Percentiles rank a stretch among this genome's conserved stretches.
phyloP scores from a whole-genome alignment of 2,329 filamentous ascomycete species.

The Pseudocercospora musae region DNA sequence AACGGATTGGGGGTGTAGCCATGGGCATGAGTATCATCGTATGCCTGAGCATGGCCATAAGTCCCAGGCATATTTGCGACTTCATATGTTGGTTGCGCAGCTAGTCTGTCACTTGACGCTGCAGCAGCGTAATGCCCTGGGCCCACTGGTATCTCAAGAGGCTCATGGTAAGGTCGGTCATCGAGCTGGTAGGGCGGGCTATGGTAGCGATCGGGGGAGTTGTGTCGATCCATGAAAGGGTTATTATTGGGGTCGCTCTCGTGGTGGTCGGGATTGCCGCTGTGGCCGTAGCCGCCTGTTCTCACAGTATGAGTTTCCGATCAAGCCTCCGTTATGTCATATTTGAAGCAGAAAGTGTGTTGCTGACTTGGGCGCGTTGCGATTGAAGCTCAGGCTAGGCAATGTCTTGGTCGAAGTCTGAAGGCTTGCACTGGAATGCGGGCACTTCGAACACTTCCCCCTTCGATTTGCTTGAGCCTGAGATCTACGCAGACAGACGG shows the following conservation, averaged over 20 bases:
- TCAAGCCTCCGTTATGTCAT: background rate
- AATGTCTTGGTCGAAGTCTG: background rate
- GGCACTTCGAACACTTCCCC: conserved; percentile 3
- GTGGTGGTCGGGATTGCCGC: conserved; percentile 18
- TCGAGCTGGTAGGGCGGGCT: conserved; percentile 84
- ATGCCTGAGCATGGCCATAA: conserved; percentile 61
- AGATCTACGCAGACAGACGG: background rate
- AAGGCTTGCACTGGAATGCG: conserved; percentile 20
- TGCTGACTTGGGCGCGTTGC: background rate
- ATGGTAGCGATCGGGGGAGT: conserved; percentile 56
- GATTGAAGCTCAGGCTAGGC: background rate
- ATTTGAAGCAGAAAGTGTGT: background rate
- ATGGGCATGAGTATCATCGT: conserved; percentile 50
- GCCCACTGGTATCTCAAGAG: conserved; percentile 68
- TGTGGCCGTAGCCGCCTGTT: conserved; percentile 24
- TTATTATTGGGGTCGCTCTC: conserved; percentile 18
- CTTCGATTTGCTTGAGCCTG: background rate
- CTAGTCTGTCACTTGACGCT: conserved; percentile 67
- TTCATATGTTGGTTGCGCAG: conserved; percentile 79
- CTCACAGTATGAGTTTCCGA: background rate
- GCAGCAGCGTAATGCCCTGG: conserved; percentile 43
- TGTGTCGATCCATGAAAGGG: conserved; percentile 26
- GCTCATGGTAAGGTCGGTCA: conserved; percentile 65
- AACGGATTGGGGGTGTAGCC: conserved; percentile 44
- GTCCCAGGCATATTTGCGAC: conserved; percentile 65